Evolutionary conservation across 495 filamentous ascomycete species (phyloP), one percentile per base, ranked within the genome.

Genomic region (Alectoria sarmentosa): DNA sequence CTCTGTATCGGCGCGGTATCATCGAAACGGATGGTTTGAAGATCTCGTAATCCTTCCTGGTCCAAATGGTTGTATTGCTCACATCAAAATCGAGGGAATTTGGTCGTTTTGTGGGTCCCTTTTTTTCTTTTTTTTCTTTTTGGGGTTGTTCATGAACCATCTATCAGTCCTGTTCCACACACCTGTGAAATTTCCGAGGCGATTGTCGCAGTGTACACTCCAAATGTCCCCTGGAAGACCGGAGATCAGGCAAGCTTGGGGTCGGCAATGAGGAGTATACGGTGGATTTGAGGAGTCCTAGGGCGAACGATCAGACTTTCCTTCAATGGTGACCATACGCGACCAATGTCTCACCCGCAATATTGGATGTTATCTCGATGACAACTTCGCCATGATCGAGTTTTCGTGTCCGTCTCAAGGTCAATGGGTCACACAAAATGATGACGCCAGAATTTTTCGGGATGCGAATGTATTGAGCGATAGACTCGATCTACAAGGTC

Each of bases 271-370:
- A n/a, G n/a, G n/a, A n/a, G n/a, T n/a, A n/a, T 4, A 67, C 32
- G 23, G 17, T 41, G 19, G 36, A 14, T 19, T 58, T 58, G 17
- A 49, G 19, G 15, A 38, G 61, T 19, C 64, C 63, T 39, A 41
- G 19, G 10, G 70, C 32, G 6, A 67, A 19, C 15, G 37, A 41
- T 68, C 68, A 73, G 1, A 73, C 19, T 60, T 67, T 66, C 4
- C 66, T 72, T 1, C 61, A 52, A 13, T 56, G 19, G 21, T 58
- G 67, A 3, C 70, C 68, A 54, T 70, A 73, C 1, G 70, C 58
- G 21, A 64, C 58, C 26, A 68, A 34, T 23, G 39, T 70, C 9
- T 72, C 60, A 23, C 66, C 48, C 4, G 44, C 57, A 11, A 4
- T 48, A 42, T 28, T 65, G 37, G 69, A 61, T 32, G 42, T 61